Conservation (phyloP, 352 stramenopile genomes). For the Thalassiosira sp. region DNA sequence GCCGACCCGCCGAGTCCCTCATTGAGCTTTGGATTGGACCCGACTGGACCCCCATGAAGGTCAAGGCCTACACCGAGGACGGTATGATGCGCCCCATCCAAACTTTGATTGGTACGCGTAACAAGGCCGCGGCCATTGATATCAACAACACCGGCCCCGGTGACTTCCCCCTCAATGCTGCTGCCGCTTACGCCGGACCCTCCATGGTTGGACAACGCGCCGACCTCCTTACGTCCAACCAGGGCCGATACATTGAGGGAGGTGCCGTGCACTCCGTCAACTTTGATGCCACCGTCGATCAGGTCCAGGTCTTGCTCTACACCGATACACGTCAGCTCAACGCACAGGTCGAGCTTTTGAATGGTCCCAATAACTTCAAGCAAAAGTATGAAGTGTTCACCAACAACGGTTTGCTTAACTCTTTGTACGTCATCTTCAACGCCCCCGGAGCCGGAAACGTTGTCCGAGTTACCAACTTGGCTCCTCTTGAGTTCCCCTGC, state of each 20-base stretch:
- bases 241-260: constrained; percentile 56
- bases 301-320: constrained; percentile 55
- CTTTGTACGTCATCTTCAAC: constrained; percentile 59
- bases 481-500: constrained; percentile 60
- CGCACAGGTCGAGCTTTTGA: constrained; percentile 59
- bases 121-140: constrained; percentile 53
- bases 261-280: constrained; percentile 54
- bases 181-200: constrained; percentile 43
- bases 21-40: constrained; percentile 61
- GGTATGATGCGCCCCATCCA: constrained; percentile 57
- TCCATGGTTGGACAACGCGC: constrained; percentile 44
- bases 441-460: constrained; percentile 49
- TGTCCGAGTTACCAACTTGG: constrained; percentile 60
- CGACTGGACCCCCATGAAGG: constrained; percentile 64
- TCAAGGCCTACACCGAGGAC: constrained; percentile 65
- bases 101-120: constrained; percentile 46
- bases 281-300: constrained; percentile 54
- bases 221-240: constrained; percentile 48
- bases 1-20: constrained; percentile 45
- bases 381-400: constrained; percentile 62
- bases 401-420: constrained; percentile 59
- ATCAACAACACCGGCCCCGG: constrained; percentile 60
- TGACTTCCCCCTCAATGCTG: constrained; percentile 58
- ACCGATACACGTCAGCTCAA: constrained; percentile 61
- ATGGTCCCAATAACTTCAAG: constrained; percentile 66